phyloP scores from a whole-genome alignment of 2,329 filamentous ascomycete species.

The Emericellopsis cladophorae region DNA sequence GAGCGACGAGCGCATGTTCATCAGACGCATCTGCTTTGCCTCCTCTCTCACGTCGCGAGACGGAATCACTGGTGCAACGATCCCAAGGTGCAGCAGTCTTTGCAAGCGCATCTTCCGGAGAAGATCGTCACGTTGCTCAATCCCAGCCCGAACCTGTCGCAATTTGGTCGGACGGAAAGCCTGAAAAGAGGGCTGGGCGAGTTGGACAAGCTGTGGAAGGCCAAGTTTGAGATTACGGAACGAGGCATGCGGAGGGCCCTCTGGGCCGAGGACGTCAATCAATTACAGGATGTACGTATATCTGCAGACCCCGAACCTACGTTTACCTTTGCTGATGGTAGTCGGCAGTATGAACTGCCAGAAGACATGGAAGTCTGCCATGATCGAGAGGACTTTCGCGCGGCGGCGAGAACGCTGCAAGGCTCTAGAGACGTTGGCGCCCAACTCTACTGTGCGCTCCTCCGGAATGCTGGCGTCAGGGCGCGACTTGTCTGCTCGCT shows the following conservation, averaged over 20 bases:
- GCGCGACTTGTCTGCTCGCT: slow-evolving; percentile 81
- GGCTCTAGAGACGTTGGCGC: slow-evolving; percentile 85
- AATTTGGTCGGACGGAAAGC: slow-evolving; percentile 64
- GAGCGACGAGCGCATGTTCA: slow-evolving; percentile 60
- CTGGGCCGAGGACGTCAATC: slow-evolving; percentile 60
- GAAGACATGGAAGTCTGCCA: slow-evolving; percentile 54
- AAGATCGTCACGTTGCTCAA: slow-evolving; percentile 57
- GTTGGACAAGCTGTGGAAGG: slow-evolving; percentile 52
- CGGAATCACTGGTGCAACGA: slow-evolving; percentile 90
- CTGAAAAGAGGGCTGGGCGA: slow-evolving; percentile 70
- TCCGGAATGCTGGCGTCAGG: slow-evolving; percentile 72
- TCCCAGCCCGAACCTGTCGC: slow-evolving; percentile 52
- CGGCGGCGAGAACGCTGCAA: slow-evolving; percentile 53
- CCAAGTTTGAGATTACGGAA: slow-evolving; percentile 58
- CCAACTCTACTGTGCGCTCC: slow-evolving; percentile 78
- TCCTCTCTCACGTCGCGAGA: slow-evolving; percentile 63
- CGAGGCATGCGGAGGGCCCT: slow-evolving; percentile 56
- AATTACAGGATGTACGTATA: slow-evolving; percentile 40
- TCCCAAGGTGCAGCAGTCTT: slow-evolving; percentile 46
- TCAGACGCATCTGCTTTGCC: slow-evolving; percentile 72
- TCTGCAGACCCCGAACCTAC: not conserved
- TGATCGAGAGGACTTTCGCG: slow-evolving; percentile 61
- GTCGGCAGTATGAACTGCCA: slow-evolving; percentile 37
- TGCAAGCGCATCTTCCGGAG: slow-evolving; percentile 52
- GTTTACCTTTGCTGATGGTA: not conserved